Conservation (phyloP, 2,329 filamentous ascomycete genomes). For the Curvularia lunata region DNA sequence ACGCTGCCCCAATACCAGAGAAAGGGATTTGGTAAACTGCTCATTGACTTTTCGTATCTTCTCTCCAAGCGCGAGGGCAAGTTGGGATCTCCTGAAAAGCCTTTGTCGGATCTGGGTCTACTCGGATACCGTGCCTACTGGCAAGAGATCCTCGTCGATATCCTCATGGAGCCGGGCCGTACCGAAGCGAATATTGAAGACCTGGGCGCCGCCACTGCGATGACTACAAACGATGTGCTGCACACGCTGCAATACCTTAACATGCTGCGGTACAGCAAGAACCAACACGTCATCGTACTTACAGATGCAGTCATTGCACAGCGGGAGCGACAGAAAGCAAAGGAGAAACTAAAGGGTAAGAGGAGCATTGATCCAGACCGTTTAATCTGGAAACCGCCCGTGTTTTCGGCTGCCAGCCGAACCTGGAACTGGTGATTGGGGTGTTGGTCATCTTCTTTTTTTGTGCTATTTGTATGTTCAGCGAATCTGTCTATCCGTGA, state of each 20-base stretch:
- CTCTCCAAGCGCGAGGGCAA: slow-evolving; percentile 94
- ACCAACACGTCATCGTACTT: slow-evolving; percentile 93
- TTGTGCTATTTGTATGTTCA: neutral
- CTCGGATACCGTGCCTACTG: slow-evolving; percentile 96
- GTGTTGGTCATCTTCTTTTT: neutral
- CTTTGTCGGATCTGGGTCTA: slow-evolving; percentile 89
- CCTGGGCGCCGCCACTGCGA: slow-evolving; percentile 78
- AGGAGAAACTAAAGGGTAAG: slow-evolving; percentile 78
- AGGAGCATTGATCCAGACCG: slow-evolving; percentile 76
- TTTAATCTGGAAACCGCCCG: slow-evolving; percentile 94
- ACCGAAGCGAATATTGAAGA: slow-evolving; percentile 84
- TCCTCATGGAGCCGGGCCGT: slow-evolving; percentile 69
- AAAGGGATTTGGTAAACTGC: slow-evolving; percentile 87
- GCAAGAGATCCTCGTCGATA: slow-evolving; percentile 91
- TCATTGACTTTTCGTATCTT: slow-evolving; percentile 98
- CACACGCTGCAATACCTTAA: slow-evolving; percentile 92
- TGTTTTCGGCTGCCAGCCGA: slow-evolving; percentile 85
- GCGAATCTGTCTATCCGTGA: neutral
- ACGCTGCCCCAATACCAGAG: slow-evolving; percentile 96
- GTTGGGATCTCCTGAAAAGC: slow-evolving; percentile 94
- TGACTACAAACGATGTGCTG: slow-evolving; percentile 97
- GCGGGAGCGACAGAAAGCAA: slow-evolving; percentile 74
- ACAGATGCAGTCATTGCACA: slow-evolving; percentile 79
- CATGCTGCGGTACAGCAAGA: slow-evolving; percentile 95
- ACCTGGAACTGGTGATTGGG: slow-evolving; percentile 87